These are phyloP conservation scores for Suillus sp. DNA, from an alignment of 768 basidiomycete genomes.

Conservation along the genomic window DNA sequence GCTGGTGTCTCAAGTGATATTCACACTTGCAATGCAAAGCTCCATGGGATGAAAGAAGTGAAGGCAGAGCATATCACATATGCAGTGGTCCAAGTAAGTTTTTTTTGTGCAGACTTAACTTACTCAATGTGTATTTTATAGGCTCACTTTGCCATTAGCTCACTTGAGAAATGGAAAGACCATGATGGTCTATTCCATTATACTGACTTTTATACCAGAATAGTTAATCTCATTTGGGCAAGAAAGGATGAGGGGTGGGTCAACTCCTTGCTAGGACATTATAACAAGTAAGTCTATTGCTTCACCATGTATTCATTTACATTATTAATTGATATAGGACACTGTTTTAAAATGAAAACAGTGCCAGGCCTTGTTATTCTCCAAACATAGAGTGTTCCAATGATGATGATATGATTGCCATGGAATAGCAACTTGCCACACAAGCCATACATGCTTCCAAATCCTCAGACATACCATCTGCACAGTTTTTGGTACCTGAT, in stretches of 20 bases:
- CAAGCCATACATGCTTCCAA: neutral
- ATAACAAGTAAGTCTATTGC: neutral
- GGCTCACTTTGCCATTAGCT: neutral
- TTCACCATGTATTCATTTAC: neutral
- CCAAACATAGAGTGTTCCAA: neutral
- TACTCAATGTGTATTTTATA: neutral
- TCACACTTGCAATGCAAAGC: neutral
- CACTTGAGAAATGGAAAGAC: neutral
- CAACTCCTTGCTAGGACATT: neutral
- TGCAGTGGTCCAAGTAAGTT: neutral
- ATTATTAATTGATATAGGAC: neutral
- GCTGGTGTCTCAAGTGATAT: neutral
- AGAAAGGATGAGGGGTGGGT: neutral
- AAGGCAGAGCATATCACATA: constrained; percentile 14
- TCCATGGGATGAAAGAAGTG: constrained; percentile 7
- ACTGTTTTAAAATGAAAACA: neutral
- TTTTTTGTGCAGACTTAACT: neutral
- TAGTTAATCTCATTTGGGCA: neutral
- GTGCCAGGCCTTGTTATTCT: neutral
- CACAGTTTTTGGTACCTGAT: neutral
- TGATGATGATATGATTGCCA: neutral
- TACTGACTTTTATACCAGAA: neutral
- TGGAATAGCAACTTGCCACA: neutral
- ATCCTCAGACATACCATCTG: neutral
- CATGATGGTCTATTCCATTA: neutral